Evolutionary conservation across 345 rosid genomes (phyloP).

Genomic region (Brassica nigra): DNA sequence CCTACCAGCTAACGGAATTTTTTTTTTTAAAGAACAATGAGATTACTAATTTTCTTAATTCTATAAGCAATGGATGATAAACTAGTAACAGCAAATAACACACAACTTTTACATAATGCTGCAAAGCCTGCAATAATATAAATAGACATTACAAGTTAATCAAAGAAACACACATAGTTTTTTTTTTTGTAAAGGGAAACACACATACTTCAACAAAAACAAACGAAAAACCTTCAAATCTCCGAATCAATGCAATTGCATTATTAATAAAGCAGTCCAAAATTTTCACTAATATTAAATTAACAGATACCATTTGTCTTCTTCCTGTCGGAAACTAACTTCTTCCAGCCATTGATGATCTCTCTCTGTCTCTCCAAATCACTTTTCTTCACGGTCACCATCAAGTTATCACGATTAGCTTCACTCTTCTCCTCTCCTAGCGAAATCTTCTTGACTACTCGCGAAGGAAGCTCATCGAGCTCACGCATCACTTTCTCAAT

Average conservation of each 20-base stretch:
- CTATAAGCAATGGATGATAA: not conserved
- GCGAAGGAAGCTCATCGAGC: conserved; percentile 66
- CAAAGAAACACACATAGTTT: not conserved
- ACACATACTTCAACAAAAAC: conserved; percentile 7
- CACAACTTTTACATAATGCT: not conserved
- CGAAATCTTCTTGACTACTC: conserved; percentile 45
- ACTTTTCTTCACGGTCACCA: conserved; percentile 51
- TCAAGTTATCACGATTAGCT: conserved; percentile 28
- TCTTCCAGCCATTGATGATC: conserved; percentile 57
- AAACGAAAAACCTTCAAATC: conserved; percentile 20
- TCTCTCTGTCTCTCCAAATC: conserved; percentile 58
- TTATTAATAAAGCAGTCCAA: conserved; percentile 20
- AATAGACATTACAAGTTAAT: conserved; percentile 15
- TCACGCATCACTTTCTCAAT: conserved; percentile 75
- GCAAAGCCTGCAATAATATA: conserved; percentile 19
- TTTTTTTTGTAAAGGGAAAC: not conserved
- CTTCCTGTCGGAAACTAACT: conserved; percentile 51
- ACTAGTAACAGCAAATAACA: not conserved
- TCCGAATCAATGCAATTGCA: conserved; percentile 25
- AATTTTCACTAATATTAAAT: not conserved
- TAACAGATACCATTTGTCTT: conserved; percentile 45
- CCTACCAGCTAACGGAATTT: not conserved
- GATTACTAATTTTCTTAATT: not conserved
- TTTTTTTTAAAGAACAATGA: not conserved
- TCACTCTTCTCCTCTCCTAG: conserved; percentile 36